Conservation (phyloP, 495 filamentous ascomycete species). For the Penicillium bovifimosum region DNA sequence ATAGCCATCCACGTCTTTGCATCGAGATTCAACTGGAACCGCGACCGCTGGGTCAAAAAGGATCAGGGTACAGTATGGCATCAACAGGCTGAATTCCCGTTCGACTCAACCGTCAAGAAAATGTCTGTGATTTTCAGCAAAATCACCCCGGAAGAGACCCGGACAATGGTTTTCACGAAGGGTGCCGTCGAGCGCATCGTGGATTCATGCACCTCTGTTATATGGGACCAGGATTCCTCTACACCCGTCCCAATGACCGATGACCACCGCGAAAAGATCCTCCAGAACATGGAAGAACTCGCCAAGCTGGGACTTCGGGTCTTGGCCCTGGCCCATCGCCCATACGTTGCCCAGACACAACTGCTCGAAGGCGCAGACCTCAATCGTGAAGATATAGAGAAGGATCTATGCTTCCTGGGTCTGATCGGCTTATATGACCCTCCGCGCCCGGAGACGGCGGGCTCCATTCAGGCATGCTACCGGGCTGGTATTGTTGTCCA, state of each 20-base stretch:
- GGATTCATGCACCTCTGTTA: slow-evolving; percentile 50
- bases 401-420: slow-evolving; percentile 57
- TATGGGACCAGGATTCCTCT: slow-evolving; percentile 42
- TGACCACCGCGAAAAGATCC: slow-evolving; percentile 33
- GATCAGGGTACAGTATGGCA: slow-evolving; percentile 39
- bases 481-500: slow-evolving; percentile 70
- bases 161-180: slow-evolving; percentile 52
- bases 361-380: slow-evolving; percentile 9
- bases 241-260: slow-evolving; percentile 26
- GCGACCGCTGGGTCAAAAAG: slow-evolving; percentile 36
- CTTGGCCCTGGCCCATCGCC: slow-evolving; percentile 47
- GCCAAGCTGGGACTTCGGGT: slow-evolving; percentile 54
- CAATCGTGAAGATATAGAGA: slow-evolving; percentile 13
- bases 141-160: slow-evolving; percentile 8
- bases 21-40: slow-evolving; percentile 49
- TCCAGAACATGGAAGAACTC: slow-evolving; percentile 51
- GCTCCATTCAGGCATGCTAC: slow-evolving; percentile 58
- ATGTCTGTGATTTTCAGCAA: slow-evolving; percentile 53
- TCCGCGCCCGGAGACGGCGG: slow-evolving; percentile 62
- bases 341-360: slow-evolving; percentile 17
- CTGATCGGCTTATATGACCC: slow-evolving; percentile 73
- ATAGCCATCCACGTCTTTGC: slow-evolving; percentile 59
- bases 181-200: slow-evolving; percentile 66
- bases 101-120: slow-evolving; percentile 55
- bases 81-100: slow-evolving; percentile 51